A percentile compares a stretch with the other conserved stretches of the same genome.
These are phyloP conservation scores for Ophiostoma angusticollis DNA, from an alignment of 2,329 filamentous ascomycete genomes.

Conservation along the genomic window DNA sequence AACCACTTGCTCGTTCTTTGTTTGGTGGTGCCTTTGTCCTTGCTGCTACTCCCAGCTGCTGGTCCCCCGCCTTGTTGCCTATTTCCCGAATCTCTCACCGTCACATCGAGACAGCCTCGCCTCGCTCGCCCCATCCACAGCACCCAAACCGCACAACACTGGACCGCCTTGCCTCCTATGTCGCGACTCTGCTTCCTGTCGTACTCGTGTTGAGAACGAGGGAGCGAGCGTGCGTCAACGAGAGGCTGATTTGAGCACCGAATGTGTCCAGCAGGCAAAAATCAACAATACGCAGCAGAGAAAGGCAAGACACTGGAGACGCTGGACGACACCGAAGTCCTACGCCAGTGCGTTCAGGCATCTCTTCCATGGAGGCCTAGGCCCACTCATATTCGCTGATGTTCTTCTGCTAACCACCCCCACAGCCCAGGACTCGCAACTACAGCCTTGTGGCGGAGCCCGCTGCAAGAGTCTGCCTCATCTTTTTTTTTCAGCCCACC, in stretches of 20 bases:
- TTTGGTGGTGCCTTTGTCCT: too few relatives aligned
- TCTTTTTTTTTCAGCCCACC: not conserved
- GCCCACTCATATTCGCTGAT: not conserved
- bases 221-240: conserved; percentile 1
- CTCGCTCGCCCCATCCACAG: too few relatives aligned
- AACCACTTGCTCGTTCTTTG: too few relatives aligned
- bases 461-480: not conserved
- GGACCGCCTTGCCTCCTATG: conserved; percentile 4
- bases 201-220: conserved; percentile 4
- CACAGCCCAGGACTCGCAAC: not conserved
- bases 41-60: too few relatives aligned
- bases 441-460: too few relatives aligned
- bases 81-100: too few relatives aligned
- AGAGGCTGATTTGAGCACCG: too few relatives aligned
- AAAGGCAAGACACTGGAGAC: not conserved
- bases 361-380: not conserved
- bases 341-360: too few relatives aligned
- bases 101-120: too few relatives aligned
- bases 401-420: not conserved
- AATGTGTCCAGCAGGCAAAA: not conserved
- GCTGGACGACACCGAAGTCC: too few relatives aligned
- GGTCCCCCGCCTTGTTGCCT: too few relatives aligned
- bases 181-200: not conserved
- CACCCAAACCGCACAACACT: not conserved
- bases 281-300: not conserved